Conservation (phyloP, 805 yeast genomes). For the Monosporozyma aquatica region DNA sequence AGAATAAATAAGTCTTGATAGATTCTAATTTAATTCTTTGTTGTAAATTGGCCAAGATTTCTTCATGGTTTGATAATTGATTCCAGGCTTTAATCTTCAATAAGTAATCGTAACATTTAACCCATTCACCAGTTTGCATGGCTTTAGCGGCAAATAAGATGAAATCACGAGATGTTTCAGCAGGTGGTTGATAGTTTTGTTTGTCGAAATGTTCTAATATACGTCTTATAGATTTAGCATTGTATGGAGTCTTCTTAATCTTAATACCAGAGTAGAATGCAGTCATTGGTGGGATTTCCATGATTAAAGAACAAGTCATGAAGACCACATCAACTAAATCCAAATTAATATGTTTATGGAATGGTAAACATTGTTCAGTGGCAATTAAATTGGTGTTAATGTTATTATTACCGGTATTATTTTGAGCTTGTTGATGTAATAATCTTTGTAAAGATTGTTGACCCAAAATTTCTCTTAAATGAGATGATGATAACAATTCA, state of each 20-base stretch:
- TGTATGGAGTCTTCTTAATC: constrained; percentile 47
- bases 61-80: constrained; percentile 59
- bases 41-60: constrained; percentile 61
- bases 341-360: constrained; percentile 95
- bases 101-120: constrained; percentile 59
- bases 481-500: constrained; percentile 78
- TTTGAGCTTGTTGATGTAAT: constrained; percentile 8
- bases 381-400: constrained; percentile 17
- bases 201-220: constrained; percentile 87
- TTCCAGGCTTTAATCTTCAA: constrained; percentile 63
- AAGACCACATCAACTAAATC: constrained; percentile 91
- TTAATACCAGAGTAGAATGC: constrained; percentile 51
- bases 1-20: constrained; percentile 83
- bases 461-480: constrained; percentile 87
- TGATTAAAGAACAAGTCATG: constrained; percentile 78
- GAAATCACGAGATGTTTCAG: constrained; percentile 90
- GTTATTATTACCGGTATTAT: constrained; percentile 1
- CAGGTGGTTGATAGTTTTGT: constrained; percentile 94
- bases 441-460: constrained; percentile 74
- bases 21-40: constrained; percentile 83
- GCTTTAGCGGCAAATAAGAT: constrained; percentile 87
- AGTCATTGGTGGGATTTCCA: constrained; percentile 88
- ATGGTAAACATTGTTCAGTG: constrained; percentile 68
- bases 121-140: constrained; percentile 86
- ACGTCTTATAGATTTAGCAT: constrained; percentile 81